phyloP scores from a whole-genome alignment of 495 filamentous ascomycete species.

The Hypoxylon intermedium region DNA sequence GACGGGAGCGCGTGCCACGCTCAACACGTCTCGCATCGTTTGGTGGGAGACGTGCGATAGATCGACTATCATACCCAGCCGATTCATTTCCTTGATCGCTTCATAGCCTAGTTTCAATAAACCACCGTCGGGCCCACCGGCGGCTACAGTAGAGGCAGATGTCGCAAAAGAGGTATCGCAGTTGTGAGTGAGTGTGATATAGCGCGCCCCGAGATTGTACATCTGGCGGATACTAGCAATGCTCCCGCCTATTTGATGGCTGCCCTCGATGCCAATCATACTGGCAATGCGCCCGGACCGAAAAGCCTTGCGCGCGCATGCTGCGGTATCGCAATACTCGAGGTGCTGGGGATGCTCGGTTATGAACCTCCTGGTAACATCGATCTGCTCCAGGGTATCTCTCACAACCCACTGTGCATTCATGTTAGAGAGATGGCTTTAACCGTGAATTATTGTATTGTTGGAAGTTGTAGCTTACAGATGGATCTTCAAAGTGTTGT shows the following conservation, averaged over 20 bases:
- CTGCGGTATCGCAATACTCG: constrained; percentile 31
- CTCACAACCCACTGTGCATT: constrained; percentile 35
- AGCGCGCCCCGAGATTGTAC: constrained; percentile 47
- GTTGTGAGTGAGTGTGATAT: constrained; percentile 49
- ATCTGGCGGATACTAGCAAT: constrained; percentile 45
- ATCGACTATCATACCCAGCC: constrained; percentile 58
- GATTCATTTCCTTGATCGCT: constrained; percentile 61
- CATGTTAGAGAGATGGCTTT: neutral
- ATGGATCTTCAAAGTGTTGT: constrained; percentile 34
- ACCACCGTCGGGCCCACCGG: constrained; percentile 24
- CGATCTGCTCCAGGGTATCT: constrained; percentile 47
- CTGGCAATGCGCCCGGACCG: constrained; percentile 33
- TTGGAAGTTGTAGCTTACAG: constrained; percentile 14
- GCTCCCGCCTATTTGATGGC: constrained; percentile 35
- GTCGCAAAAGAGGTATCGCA: constrained; percentile 56
- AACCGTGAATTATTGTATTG: neutral
- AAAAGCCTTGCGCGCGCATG: constrained; percentile 34
- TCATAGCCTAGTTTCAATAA: constrained; percentile 30
- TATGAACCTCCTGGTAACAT: constrained; percentile 42
- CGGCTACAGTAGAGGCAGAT: constrained; percentile 56
- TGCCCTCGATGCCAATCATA: constrained; percentile 46
- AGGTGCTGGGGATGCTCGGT: constrained; percentile 28
- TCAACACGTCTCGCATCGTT: constrained; percentile 64
- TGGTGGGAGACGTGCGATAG: constrained; percentile 61
- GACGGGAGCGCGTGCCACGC: constrained; percentile 58